These are phyloP conservation scores for Sordariomycetes sp. DNA, from an alignment of 2,329 filamentous ascomycete species.

Conservation along the genomic window DNA sequence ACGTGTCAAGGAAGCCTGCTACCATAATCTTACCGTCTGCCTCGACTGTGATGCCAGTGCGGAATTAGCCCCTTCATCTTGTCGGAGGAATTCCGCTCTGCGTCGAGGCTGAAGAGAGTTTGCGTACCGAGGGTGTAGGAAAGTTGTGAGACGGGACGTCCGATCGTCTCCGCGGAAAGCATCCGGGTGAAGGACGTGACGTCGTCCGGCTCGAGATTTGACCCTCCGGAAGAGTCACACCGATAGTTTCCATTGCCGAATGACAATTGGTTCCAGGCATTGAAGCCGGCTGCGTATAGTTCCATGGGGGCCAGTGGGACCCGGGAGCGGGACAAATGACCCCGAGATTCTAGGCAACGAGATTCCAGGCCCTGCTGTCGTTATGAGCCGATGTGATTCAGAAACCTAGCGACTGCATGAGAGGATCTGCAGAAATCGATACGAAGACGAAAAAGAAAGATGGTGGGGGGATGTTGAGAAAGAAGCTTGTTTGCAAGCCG, in stretches of 20 bases:
- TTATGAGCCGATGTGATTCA: not conserved
- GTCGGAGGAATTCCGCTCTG: not conserved
- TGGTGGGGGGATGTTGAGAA: not conserved
- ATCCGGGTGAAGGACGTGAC: constrained; percentile 27
- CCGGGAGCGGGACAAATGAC: not conserved
- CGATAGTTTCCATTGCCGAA: constrained; percentile 13
- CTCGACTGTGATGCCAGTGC: not conserved
- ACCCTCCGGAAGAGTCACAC: not conserved
- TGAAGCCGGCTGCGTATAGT: constrained; percentile 42
- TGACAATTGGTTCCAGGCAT: constrained; percentile 41
- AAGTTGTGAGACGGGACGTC: constrained; percentile 18
- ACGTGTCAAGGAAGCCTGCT: not conserved
- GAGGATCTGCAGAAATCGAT: not conserved
- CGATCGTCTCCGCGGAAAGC: constrained; percentile 21
- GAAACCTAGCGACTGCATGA: not conserved
- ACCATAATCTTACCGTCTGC: not conserved
- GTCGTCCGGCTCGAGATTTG: constrained; percentile 27
- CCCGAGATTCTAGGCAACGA: not conserved
- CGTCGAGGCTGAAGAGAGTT: not conserved
- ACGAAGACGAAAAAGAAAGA: not conserved
- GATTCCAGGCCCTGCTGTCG: not conserved
- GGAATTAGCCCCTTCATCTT: not conserved
- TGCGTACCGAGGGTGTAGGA: constrained; percentile 32
- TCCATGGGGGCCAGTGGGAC: constrained; percentile 20
- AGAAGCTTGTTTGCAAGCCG: not conserved